Conservation (phyloP, 495 filamentous ascomycete species). For the Aspergillus kassunensis region DNA sequence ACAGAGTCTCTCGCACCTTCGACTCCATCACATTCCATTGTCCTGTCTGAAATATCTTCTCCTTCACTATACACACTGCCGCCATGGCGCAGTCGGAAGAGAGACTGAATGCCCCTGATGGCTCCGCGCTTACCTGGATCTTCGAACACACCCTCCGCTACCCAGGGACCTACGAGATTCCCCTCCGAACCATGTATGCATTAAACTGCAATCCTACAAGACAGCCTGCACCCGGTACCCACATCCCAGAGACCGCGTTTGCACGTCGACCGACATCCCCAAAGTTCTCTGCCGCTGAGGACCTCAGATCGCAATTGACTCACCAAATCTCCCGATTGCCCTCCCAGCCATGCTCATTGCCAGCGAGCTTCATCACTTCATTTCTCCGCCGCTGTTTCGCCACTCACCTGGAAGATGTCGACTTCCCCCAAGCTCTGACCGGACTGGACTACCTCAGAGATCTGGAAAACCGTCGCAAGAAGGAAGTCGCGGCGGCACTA, state of each 20-base stretch:
- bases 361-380: constrained; percentile 60
- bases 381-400: constrained; percentile 64
- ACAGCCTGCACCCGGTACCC: constrained; percentile 31
- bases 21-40: neutral
- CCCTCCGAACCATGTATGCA: constrained; percentile 69
- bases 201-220: constrained; percentile 59
- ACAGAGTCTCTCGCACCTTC: neutral
- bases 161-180: constrained; percentile 65
- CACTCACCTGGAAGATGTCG: constrained; percentile 52
- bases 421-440: constrained; percentile 69
- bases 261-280: constrained; percentile 33
- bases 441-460: constrained; percentile 70
- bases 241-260: constrained; percentile 31
- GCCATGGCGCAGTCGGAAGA: constrained; percentile 25
- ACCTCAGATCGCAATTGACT: constrained; percentile 61
- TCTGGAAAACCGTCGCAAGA: constrained; percentile 60
- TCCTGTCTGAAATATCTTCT: neutral
- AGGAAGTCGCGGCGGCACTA: constrained; percentile 50
- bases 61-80: neutral
- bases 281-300: constrained; percentile 46
- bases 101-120: constrained; percentile 34
- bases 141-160: constrained; percentile 67
- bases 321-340: constrained; percentile 60
- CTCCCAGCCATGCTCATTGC: constrained; percentile 61
- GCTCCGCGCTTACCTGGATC: constrained; percentile 52